Conservation (phyloP, 2,329 filamentous ascomycete genomes). For the Pestalotiopsis sp. region DNA sequence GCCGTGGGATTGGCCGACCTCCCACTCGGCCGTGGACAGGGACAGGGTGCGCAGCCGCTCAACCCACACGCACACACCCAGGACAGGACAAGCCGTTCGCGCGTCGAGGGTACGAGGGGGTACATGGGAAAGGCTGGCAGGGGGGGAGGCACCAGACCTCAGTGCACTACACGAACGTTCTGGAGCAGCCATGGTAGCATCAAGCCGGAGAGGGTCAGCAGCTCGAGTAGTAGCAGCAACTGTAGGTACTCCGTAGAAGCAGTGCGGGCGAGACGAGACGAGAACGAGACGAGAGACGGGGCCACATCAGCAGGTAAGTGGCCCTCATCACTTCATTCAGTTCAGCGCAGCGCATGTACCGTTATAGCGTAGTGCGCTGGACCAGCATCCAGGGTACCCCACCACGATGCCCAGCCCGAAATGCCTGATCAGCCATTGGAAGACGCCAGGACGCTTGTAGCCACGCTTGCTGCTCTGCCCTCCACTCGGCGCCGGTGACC, state of each 20-base stretch:
- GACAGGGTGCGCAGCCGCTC: background rate
- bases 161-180: background rate
- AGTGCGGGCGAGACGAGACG: background rate
- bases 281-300: background rate
- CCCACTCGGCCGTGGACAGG: slow-evolving; percentile 12
- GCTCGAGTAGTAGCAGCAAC: background rate
- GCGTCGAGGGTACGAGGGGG: background rate
- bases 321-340: background rate
- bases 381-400: slow-evolving; percentile 8
- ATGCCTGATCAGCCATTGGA: slow-evolving; percentile 9
- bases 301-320: slow-evolving; percentile 2
- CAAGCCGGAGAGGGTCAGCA: too few relatives aligned
- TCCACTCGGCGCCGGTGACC: slow-evolving; percentile 1
- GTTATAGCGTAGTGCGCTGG: background rate
- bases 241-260: background rate
- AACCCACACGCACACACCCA: background rate
- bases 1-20: slow-evolving; percentile 8
- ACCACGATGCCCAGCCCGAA: slow-evolving; percentile 10
- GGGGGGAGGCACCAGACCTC: background rate
- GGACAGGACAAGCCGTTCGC: background rate
- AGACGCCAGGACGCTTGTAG: slow-evolving; percentile 2
- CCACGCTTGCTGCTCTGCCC: slow-evolving; percentile 3
- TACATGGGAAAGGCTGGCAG: background rate
- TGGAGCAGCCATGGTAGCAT: background rate
- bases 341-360: slow-evolving; percentile 6